A percentile compares a stretch with the other conserved stretches of the same genome.
These are phyloP conservation scores for Fomitopsis palustris DNA, from an alignment of 1,284 basidiomycete species.

Conservation along the genomic window DNA sequence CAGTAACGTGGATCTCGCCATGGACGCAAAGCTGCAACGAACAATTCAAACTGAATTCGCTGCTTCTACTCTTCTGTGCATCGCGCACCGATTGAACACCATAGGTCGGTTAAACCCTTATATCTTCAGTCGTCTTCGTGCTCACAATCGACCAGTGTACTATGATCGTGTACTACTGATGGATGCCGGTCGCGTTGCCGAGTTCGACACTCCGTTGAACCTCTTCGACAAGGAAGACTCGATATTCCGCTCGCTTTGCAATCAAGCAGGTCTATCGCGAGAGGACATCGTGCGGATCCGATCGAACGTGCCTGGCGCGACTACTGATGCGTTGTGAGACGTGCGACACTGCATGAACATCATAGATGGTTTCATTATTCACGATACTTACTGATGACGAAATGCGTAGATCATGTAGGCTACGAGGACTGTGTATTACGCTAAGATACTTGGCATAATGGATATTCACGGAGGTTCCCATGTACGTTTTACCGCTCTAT, in stretches of 20 bases:
- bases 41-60: conserved; percentile 75
- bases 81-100: conserved; percentile 76
- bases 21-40: conserved; percentile 71
- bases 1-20: conserved; percentile 82
- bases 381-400: too few species aligned
- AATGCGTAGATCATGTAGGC: too few species aligned
- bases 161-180: conserved; percentile 80
- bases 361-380: too few species aligned
- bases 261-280: conserved; percentile 63
- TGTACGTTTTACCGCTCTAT: too few species aligned
- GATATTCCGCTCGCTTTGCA: conserved; percentile 75
- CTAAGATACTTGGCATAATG: too few species aligned
- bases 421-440: too few species aligned
- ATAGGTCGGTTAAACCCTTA: conserved; percentile 44
- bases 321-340: too few species aligned
- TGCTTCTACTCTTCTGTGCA: conserved; percentile 61
- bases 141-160: conserved; percentile 40
- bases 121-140: background rate
- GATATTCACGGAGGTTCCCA: too few species aligned
- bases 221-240: conserved; percentile 68
- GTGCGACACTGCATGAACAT: too few species aligned
- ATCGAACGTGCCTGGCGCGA: conserved; percentile 12
- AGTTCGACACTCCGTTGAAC: conserved; percentile 77
- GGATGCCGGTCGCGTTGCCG: conserved; percentile 64
- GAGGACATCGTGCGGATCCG: conserved; percentile 49